A percentile compares a stretch with the other conserved stretches of the same genome.
Evolutionary conservation across 495 filamentous ascomycete species (phyloP).

Genomic region (Collariella sp.): DNA sequence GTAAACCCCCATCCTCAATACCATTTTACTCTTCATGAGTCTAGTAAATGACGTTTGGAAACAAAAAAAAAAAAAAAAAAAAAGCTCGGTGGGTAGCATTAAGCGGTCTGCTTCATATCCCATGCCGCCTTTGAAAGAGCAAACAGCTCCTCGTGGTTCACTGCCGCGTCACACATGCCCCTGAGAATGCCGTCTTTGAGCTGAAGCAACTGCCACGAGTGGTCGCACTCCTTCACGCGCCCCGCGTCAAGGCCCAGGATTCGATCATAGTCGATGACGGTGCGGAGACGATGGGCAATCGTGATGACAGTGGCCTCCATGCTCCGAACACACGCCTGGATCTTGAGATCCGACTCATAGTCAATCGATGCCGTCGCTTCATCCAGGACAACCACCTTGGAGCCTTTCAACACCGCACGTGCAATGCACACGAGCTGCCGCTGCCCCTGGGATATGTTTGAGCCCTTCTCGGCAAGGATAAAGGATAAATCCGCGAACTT

Average conservation of each 20-base stretch:
- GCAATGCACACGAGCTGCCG: too few relatives aligned
- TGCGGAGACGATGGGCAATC: constrained; percentile 15
- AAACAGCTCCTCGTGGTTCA: constrained; percentile 3
- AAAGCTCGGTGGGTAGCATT: constrained; percentile 1
- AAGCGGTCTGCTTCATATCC: constrained; percentile 2
- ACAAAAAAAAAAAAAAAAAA: not conserved
- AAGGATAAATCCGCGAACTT: too few relatives aligned
- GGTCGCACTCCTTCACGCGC: constrained; percentile 6
- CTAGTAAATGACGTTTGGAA: not conserved
- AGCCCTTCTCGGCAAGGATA: too few relatives aligned
- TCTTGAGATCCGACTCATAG: too few relatives aligned
- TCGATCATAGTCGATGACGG: constrained; percentile 12
- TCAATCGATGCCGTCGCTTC: too few relatives aligned
- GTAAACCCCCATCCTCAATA: not conserved
- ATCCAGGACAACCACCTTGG: too few relatives aligned
- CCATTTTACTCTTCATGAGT: not conserved
- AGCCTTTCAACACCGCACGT: too few relatives aligned
- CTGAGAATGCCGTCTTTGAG: constrained; percentile 6
- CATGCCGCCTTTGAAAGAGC: constrained; percentile 10
- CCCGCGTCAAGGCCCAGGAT: not conserved
- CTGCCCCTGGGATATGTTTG: too few relatives aligned
- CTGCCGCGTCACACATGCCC: constrained; percentile 8
- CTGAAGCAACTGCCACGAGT: constrained; percentile 11
- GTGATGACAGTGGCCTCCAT: constrained; percentile 9
- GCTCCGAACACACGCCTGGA: not conserved